phyloP scores from a whole-genome alignment of 73 alveolate genomes.

The Paramecium caudatum region DNA sequence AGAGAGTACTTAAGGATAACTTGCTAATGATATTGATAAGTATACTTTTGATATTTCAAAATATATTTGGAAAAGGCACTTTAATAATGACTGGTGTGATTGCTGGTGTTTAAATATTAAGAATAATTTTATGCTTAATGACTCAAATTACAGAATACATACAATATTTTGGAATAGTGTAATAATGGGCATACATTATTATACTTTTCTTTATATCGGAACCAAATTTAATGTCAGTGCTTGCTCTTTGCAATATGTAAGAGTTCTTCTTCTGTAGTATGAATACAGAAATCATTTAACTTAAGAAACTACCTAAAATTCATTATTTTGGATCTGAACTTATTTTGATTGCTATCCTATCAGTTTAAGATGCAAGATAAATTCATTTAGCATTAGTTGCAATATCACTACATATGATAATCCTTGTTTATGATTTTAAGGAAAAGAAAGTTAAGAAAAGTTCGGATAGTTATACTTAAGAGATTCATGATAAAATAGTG shows the following conservation, averaged over 20 bases:
- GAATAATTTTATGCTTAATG: slow-evolving; percentile 5
- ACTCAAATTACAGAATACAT: slow-evolving; percentile 18
- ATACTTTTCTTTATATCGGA: neutral
- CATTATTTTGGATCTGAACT: neutral
- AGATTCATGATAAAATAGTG: neutral
- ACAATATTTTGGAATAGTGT: slow-evolving; percentile 4
- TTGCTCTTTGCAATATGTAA: slow-evolving; percentile 3
- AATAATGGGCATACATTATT: neutral
- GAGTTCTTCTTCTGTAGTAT: neutral
- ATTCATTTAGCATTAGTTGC: neutral
- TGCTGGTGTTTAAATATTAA: neutral
- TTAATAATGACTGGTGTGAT: neutral
- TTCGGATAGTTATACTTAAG: slow-evolving; percentile 2
- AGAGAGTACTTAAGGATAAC: slow-evolving; percentile 24
- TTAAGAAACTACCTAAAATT: neutral
- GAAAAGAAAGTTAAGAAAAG: neutral
- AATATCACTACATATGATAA: neutral
- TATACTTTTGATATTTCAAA: neutral
- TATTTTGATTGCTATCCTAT: neutral
- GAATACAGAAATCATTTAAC: neutral
- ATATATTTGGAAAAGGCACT: slow-evolving; percentile 20
- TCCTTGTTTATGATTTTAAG: neutral
- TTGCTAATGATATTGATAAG: neutral
- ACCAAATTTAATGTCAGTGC: neutral
- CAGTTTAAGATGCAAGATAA: neutral